A percentile compares a stretch with the other conserved stretches of the same genome.
phyloP scores from a whole-genome alignment of 2,329 filamentous ascomycete genomes.

The Mycocentrospora acerina region DNA sequence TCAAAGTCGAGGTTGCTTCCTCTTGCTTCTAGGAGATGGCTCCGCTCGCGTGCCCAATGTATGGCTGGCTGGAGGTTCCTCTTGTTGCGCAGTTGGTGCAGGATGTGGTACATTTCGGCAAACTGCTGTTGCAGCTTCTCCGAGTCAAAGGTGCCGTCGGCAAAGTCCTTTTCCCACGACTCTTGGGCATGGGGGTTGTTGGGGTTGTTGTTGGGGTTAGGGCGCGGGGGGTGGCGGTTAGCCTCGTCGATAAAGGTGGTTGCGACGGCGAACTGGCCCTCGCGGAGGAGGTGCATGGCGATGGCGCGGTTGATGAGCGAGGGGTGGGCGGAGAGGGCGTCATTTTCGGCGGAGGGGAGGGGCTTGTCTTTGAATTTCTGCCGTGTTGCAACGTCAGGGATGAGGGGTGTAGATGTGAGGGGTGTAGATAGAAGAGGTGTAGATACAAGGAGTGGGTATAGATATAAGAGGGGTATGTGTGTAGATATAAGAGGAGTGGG shows the following conservation, averaged over 20 bases:
- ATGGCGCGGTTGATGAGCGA: constrained; percentile 88
- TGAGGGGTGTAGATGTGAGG: too few relatives aligned
- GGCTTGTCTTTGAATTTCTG: constrained; percentile 65
- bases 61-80: constrained; percentile 82
- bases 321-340: constrained; percentile 74
- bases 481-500: too few relatives aligned
- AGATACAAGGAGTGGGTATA: too few relatives aligned
- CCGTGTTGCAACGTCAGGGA: constrained; percentile 8
- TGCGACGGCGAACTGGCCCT: constrained; percentile 89
- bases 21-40: constrained; percentile 69
- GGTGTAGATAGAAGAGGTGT: too few relatives aligned
- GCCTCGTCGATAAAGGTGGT: constrained; percentile 80
- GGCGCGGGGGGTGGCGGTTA: constrained; percentile 48
- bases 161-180: constrained; percentile 47
- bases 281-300: constrained; percentile 91
- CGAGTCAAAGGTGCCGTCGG: constrained; percentile 62
- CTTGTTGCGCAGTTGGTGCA: constrained; percentile 71
- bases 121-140: constrained; percentile 78
- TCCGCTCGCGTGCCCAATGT: constrained; percentile 76
- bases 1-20: constrained; percentile 96
- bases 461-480: too few relatives aligned
- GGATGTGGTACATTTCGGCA: constrained; percentile 84
- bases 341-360: constrained; percentile 74
- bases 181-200: constrained; percentile 37
- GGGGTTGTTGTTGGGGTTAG: constrained; percentile 38